phyloP scores from a whole-genome alignment of 371 early-diverging fungal genomes.

The Rhizopus delemar region DNA sequence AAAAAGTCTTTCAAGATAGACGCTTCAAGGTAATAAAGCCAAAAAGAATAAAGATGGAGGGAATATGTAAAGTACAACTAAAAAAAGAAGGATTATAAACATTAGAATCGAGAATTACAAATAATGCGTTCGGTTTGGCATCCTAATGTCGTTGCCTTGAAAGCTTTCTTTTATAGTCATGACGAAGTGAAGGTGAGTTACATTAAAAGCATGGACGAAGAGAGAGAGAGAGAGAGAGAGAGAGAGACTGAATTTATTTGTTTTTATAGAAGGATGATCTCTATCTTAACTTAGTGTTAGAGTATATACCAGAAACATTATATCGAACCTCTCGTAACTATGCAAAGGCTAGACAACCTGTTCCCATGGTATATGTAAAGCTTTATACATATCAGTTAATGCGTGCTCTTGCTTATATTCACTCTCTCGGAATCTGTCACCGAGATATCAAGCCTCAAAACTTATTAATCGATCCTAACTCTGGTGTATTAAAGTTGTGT shows the following conservation, averaged over 20 bases:
- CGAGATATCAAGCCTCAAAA: constrained; percentile 99
- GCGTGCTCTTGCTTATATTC: constrained; percentile 94
- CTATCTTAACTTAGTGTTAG: constrained; percentile 84
- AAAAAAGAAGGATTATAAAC: background rate
- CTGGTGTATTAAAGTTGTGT: constrained; percentile 94
- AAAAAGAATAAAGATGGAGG: background rate
- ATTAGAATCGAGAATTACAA: constrained; percentile 86
- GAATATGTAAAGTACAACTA: background rate
- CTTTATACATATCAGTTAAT: constrained; percentile 97
- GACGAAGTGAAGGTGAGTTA: constrained; percentile 53
- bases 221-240: background rate
- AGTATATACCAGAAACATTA: constrained; percentile 87
- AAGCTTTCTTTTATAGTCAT: constrained; percentile 82
- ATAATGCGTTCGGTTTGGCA: constrained; percentile 86
- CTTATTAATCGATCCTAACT: constrained; percentile 87
- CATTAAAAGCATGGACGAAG: background rate
- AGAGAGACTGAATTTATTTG: background rate
- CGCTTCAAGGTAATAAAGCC: constrained; percentile 80
- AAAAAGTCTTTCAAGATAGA: constrained; percentile 95
- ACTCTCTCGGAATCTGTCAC: constrained; percentile 87
- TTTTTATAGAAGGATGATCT: constrained; percentile 70
- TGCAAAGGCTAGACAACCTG: constrained; percentile 85
- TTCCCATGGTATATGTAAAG: constrained; percentile 92
- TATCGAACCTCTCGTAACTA: constrained; percentile 84
- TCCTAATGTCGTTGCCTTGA: constrained; percentile 80